These are phyloP conservation scores for Hypericum androsaemum DNA, from an alignment of 345 rosid genomes.

Conservation along the genomic window DNA sequence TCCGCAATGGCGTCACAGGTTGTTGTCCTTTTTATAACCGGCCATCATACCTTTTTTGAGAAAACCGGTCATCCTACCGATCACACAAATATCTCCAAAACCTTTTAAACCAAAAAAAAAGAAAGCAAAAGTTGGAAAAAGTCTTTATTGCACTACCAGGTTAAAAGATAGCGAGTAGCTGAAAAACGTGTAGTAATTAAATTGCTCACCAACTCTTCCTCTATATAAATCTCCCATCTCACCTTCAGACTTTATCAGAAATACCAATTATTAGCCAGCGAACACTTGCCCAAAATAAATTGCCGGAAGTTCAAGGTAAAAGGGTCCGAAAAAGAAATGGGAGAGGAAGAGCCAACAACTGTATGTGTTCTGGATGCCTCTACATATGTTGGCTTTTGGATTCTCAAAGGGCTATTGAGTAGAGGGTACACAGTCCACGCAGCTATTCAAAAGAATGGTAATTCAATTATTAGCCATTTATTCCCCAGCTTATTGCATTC, in stretches of 20 bases:
- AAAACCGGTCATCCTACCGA: too few relatives aligned
- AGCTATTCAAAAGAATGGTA: constrained; percentile 55
- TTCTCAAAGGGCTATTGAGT: constrained; percentile 56
- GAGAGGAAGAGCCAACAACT: constrained; percentile 23
- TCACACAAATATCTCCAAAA: too few relatives aligned
- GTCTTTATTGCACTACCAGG: not conserved
- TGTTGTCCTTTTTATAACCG: too few relatives aligned
- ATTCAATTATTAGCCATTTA: not conserved
- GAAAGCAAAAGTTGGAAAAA: not conserved
- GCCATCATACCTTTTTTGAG: too few relatives aligned
- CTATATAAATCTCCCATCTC: constrained; percentile 11
- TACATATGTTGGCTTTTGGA: constrained; percentile 77
- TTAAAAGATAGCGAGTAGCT: constrained; percentile 32
- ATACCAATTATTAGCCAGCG: constrained; percentile 16
- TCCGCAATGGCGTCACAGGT: too few relatives aligned
- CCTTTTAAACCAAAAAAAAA: not conserved
- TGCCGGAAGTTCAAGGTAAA: not conserved
- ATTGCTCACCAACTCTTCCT: constrained; percentile 60
- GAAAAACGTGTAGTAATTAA: constrained; percentile 37
- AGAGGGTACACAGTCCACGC: constrained; percentile 80
- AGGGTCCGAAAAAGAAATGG: constrained; percentile 16
- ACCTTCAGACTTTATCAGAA: constrained; percentile 12
- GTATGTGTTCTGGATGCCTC: constrained; percentile 89
- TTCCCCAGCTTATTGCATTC: not conserved
- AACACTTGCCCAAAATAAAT: not conserved